phyloP scores from a whole-genome alignment of 306 rosid species.

The Leucaena leucocephala region DNA sequence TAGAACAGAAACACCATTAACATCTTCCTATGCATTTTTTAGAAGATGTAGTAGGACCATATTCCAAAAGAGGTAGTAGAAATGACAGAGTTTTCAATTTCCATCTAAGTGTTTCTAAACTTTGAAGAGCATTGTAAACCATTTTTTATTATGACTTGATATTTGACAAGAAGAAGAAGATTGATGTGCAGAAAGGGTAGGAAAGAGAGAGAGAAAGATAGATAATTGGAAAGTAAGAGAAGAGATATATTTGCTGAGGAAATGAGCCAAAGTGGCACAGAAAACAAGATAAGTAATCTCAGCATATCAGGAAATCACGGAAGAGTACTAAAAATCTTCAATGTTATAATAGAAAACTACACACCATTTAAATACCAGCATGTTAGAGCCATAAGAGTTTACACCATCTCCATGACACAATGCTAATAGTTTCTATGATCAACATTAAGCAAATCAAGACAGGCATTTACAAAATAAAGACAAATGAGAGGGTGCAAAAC shows the following conservation, averaged over 20 bases:
- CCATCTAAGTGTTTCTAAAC: background rate
- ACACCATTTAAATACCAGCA: background rate
- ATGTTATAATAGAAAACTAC: background rate
- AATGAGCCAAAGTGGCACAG: background rate
- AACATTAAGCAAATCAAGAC: background rate
- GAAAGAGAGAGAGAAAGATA: background rate
- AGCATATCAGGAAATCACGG: background rate
- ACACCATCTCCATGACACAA: background rate
- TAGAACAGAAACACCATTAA: background rate
- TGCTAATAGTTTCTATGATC: background rate
- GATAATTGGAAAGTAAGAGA: background rate
- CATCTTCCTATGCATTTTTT: background rate
- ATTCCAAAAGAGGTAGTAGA: background rate
- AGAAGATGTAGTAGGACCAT: background rate
- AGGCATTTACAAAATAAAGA: background rate
- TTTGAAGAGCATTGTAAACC: background rate
- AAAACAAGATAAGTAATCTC: background rate
- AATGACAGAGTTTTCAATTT: background rate
- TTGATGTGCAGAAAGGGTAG: background rate
- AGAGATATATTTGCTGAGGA: background rate
- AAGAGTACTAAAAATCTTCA: background rate
- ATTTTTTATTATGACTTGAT: background rate
- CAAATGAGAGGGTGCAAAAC: background rate
- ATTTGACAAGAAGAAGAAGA: background rate
- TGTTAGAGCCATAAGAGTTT: background rate